Evolutionary conservation across 140 eudicot genomes (phyloP).

Genomic region (Oenanthe javanica): DNA sequence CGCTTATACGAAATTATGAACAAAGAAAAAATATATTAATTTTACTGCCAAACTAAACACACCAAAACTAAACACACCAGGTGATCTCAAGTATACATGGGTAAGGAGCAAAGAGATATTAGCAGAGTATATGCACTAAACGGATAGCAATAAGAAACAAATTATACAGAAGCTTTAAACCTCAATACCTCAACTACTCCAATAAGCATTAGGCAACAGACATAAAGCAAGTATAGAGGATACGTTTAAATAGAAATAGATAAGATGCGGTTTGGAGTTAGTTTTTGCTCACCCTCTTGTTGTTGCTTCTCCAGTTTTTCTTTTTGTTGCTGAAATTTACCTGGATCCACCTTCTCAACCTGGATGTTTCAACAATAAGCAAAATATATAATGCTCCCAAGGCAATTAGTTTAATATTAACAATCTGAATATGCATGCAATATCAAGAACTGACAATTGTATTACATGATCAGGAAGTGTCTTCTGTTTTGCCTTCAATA

Average conservation of each 20-base stretch:
- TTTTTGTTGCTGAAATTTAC: conserved; percentile 28
- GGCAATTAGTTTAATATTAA: background rate
- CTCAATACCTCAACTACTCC: background rate
- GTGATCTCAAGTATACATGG: background rate
- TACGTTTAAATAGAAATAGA: background rate
- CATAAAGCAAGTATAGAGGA: background rate
- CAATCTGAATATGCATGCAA: background rate
- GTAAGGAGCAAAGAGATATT: background rate
- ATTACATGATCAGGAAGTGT: conserved; percentile 22
- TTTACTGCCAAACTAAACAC: background rate
- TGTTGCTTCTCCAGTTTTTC: conserved; percentile 42
- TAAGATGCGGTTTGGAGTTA: background rate
- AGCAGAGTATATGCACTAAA: background rate
- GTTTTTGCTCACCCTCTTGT: conserved; percentile 43
- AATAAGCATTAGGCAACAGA: background rate
- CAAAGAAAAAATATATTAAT: background rate
- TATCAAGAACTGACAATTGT: background rate
- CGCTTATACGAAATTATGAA: background rate
- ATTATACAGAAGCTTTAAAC: background rate
- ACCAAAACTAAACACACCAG: background rate
- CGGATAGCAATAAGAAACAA: background rate
- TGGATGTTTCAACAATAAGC: conserved; percentile 5
- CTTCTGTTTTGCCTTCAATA: conserved; percentile 43
- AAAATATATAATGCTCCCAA: background rate
- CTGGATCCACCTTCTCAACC: conserved; percentile 39